Evolutionary conservation across 1,284 basidiomycete species (phyloP), one percentile per base, ranked within the genome.

Genomic region (Irpex lacteus): DNA sequence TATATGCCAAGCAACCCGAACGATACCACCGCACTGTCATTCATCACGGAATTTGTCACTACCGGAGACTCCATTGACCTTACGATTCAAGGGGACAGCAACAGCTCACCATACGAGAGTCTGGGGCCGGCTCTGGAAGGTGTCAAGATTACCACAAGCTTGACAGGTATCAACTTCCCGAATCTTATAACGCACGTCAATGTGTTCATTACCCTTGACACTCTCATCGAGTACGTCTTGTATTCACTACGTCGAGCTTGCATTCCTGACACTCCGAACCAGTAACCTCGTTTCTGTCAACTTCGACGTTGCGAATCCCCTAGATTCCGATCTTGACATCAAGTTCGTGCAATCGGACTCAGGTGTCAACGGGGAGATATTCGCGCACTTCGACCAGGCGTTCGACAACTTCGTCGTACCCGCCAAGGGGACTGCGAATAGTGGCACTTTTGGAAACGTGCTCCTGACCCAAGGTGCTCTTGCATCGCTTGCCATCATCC

Each of bases 1-100:
- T 93, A 92, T 69, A 74, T 81, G 67, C 90, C 91, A 0, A 78
- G 78, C 6, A 76, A 90, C 72, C 80, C 85, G 7, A 90, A 90
- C 68, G 84, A 91, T 68, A 87, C 88, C 2, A 76, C 78, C 15
- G 89, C 90, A 1, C 85, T 88, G 73, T 80, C 79, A 34, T 67
- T 65, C 67, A 26, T 64, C 65, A 67, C 81, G 19, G 71, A 76
- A 47, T 89, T 88, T 72, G 77, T 90, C 47, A 85, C 86, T 69
- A 81, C 78, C 0, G 77, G 75, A 21, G 72, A 82, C 60, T 63
- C 67, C 13, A 73, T 89, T 47, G 77, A 81, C 11, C 71, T 91
- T 65, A 80, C 78, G 0, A 87, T 91, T 69, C 76, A 83, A 66
- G 89, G 89, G 18, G 88, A 90, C 68, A 63, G 71, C 4, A 68